Evolutionary conservation across 257 asterid genomes (phyloP), one percentile per base, ranked within the genome.

Genomic region (Solanum bulbocastanum): DNA sequence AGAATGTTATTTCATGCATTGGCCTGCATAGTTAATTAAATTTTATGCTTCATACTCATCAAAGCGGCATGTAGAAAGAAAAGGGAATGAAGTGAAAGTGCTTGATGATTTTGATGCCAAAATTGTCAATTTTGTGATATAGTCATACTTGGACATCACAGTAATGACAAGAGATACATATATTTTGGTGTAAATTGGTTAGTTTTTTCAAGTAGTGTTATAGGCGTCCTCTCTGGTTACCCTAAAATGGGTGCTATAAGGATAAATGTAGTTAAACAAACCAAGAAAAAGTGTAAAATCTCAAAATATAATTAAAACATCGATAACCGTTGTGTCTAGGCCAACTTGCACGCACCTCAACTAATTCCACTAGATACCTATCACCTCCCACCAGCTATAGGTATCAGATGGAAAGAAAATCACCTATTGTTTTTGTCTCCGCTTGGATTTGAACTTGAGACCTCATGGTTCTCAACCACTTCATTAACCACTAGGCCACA

Each of bases 1-100:
- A 97, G 91, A 95, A 95, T 35, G 99, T 97, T 90, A 97, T 97
- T 91, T 97, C 99, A 91, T 97, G 99, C 98, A 96, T 94, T 86
- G 99, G 95, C 96, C 99, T 97, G 93, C 93, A 91, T 83, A 84
- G 86, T 87, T 79, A 81, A 81, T 84, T 14, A 65, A 84, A 81
- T 81, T 81, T 81, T 27, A 81, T 6, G 37, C 30, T 46, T 46
- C 85, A 46, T 81, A 81, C 40, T 81, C 27, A 52, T 30, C 85
- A 52, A 81, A 46, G 85, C 3, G 10, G 85, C 25, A 44, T 44
- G 66, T 30, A 79, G 40, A 46, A 81, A 81, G 27, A 81, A 46
- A 79, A 44, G 16, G 83, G 56, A 37, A 75, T 37, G 56, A 23
- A 75, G 83, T 75, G 56, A 37, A 74, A 23, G 52, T 37, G 25